Conservation (phyloP, 257 asterid genomes). For the Solanum dulcamara region DNA sequence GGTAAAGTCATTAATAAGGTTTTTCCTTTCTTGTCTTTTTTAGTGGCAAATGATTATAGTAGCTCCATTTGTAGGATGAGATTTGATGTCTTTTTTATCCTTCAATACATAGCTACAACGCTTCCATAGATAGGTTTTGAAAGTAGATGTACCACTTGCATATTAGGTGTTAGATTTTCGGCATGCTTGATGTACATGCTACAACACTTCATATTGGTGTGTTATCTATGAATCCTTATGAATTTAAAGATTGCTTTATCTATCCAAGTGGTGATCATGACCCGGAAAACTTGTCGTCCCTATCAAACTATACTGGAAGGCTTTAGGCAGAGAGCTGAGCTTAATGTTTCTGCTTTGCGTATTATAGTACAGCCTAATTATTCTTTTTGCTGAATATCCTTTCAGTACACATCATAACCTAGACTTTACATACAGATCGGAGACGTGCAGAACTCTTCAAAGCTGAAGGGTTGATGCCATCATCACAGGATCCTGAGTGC, state of each 20-base stretch:
- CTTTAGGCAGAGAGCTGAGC: not conserved
- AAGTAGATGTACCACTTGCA: not conserved
- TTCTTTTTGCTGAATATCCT: not conserved
- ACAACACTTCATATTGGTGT: not conserved
- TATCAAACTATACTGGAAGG: not conserved
- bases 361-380: not conserved
- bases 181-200: not conserved
- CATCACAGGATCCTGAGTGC: conserved; percentile 68
- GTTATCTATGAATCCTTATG: not conserved
- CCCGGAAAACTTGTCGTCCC: not conserved
- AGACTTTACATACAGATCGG: conserved; percentile 42
- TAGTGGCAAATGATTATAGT: not conserved
- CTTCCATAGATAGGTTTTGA: not conserved
- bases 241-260: not conserved
- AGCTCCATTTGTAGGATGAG: not conserved
- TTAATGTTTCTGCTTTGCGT: not conserved
- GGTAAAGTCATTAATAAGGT: conserved; percentile 20
- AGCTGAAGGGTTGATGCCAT: conserved; percentile 87
- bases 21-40: not conserved
- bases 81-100: not conserved
- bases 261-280: not conserved
- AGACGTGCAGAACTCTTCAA: conserved; percentile 75
- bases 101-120: not conserved
- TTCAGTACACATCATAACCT: not conserved
- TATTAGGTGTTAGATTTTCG: not conserved